Evolutionary conservation across 2,329 filamentous ascomycete species (phyloP).

Genomic region (Paecilomyces fulvus): DNA sequence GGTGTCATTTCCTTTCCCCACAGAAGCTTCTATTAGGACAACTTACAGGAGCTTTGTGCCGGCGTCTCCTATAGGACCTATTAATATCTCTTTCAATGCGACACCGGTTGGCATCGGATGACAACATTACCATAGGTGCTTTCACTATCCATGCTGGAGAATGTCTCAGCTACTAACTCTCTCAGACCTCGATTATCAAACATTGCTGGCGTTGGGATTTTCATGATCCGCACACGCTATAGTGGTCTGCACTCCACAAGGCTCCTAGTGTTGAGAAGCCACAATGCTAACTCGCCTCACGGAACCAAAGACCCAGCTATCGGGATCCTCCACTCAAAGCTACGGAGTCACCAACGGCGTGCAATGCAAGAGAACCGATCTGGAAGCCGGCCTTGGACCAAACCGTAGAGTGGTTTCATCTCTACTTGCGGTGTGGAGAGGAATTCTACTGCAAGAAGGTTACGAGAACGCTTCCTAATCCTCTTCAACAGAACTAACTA

Average conservation of each 20-base stretch:
- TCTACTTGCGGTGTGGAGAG: background rate
- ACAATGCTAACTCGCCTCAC: background rate
- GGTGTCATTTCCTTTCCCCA: background rate
- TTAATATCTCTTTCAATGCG: background rate
- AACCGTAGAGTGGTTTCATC: background rate
- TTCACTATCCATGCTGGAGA: background rate
- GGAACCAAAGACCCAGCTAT: background rate
- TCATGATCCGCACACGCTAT: background rate
- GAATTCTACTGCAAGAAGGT: background rate
- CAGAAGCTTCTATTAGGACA: background rate
- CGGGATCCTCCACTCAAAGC: background rate
- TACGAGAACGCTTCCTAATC: background rate
- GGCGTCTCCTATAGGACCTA: background rate
- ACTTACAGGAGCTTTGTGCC: background rate
- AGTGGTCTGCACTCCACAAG: background rate
- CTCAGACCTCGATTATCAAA: background rate
- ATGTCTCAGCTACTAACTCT: background rate
- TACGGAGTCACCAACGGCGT: background rate
- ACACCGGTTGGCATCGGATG: background rate
- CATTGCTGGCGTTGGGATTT: background rate
- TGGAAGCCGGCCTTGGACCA: background rate
- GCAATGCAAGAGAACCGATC: background rate
- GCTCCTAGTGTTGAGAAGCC: background rate
- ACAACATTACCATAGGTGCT: background rate
- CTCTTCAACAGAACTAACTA: background rate